A percentile compares a stretch with the other conserved stretches of the same genome.
These are phyloP conservation scores for Eutrema yunnanense DNA, from an alignment of 345 rosid species.

Conservation along the genomic window DNA sequence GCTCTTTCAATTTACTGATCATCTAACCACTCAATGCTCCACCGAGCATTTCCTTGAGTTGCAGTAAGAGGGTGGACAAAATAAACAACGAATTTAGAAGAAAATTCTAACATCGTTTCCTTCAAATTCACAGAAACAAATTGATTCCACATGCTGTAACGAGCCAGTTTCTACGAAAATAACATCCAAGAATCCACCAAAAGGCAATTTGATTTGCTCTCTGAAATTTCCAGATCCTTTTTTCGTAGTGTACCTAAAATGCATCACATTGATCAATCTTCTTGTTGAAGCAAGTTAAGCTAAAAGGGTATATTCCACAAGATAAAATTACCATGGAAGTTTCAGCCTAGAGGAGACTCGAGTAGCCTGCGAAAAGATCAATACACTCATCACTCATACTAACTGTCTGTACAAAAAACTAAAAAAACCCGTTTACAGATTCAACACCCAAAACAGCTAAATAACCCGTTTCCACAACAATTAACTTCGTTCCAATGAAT, in stretches of 20 bases:
- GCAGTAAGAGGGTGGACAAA: not conserved
- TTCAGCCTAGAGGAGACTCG: slow-evolving; percentile 31
- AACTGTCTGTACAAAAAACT: not conserved
- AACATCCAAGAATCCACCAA: slow-evolving; percentile 43
- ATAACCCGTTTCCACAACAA: too few species aligned
- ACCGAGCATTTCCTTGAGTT: slow-evolving; percentile 2
- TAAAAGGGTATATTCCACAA: not conserved
- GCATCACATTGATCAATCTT: slow-evolving; percentile 20
- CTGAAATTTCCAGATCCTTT: slow-evolving; percentile 29
- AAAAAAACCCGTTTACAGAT: too few species aligned
- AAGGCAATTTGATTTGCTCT: slow-evolving; percentile 37
- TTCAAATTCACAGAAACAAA: not conserved
- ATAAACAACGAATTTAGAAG: not conserved
- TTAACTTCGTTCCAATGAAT: too few species aligned
- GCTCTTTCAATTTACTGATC: slow-evolving; percentile 32
- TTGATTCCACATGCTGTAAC: slow-evolving; percentile 11
- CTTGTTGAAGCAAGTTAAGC: not conserved
- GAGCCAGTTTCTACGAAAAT: slow-evolving; percentile 39
- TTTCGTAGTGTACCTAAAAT: slow-evolving; percentile 49
- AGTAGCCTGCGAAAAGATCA: slow-evolving; percentile 50
- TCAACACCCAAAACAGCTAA: too few species aligned
- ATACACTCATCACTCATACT: slow-evolving; percentile 8
- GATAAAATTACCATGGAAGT: slow-evolving; percentile 58
- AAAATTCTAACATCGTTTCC: not conserved
- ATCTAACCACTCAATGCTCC: slow-evolving; percentile 32